Evolutionary conservation across 78 protist species (phyloP).

Genomic region (Trichosphaerium sp.): DNA sequence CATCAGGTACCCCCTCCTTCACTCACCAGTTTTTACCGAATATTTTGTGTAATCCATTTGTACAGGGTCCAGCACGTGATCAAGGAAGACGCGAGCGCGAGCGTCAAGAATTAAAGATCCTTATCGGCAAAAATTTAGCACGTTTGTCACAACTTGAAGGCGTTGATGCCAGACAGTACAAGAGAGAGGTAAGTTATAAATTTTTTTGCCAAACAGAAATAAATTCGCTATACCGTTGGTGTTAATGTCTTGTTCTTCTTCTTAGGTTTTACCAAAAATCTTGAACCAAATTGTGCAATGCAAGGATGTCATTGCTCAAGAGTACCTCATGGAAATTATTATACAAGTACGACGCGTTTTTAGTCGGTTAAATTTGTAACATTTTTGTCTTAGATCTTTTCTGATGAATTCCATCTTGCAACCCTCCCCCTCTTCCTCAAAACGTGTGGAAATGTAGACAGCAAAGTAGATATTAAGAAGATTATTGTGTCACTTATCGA

Average conservation of each 20-base stretch:
- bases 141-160: constrained; percentile 80
- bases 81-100: constrained; percentile 75
- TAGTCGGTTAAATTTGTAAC: neutral
- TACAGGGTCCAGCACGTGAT: constrained; percentile 65
- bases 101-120: constrained; percentile 72
- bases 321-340: constrained; percentile 89
- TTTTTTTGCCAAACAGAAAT: too few relatives aligned
- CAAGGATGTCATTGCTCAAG: constrained; percentile 93
- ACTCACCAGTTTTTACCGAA: too few relatives aligned
- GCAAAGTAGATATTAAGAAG: constrained; percentile 73
- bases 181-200: too few relatives aligned
- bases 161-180: too few relatives aligned
- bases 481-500: constrained; percentile 72
- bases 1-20: too few relatives aligned
- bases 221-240: too few relatives aligned
- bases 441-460: constrained; percentile 50
- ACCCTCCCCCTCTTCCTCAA: constrained; percentile 65
- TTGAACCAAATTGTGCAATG: constrained; percentile 71
- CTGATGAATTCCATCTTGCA: constrained; percentile 88
- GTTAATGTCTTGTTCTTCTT: too few relatives aligned
- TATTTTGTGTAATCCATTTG: too few relatives aligned
- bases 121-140: constrained; percentile 86
- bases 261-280: constrained; percentile 61
- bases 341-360: constrained; percentile 53
- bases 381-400: constrained; percentile 66